Evolutionary conservation across 306 rosid genomes (phyloP).

Genomic region (Quercus agrifolia): DNA sequence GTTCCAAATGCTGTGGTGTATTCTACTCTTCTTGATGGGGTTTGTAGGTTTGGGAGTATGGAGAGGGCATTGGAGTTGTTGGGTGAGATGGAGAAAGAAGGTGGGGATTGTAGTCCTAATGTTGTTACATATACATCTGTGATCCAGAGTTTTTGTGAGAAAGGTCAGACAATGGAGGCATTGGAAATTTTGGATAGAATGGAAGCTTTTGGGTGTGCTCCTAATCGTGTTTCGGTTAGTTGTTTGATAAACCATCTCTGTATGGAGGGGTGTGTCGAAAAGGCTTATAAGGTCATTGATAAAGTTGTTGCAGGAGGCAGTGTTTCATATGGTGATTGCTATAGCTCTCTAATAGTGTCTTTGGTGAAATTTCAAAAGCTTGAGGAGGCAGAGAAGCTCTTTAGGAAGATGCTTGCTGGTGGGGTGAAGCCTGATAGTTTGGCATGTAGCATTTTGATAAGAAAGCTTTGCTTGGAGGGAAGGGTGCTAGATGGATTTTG

Average conservation of each 20-base stretch:
- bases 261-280: constrained; percentile 41
- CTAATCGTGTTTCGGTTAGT: constrained; percentile 63
- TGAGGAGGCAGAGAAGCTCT: constrained; percentile 67
- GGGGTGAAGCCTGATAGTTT: constrained; percentile 55
- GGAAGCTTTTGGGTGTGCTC: constrained; percentile 60
- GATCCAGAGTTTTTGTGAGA: constrained; percentile 65
- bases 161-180: constrained; percentile 52
- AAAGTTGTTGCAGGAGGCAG: constrained; percentile 45
- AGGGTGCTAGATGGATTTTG: constrained; percentile 50
- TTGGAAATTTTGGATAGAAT: constrained; percentile 60
- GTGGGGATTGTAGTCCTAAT: constrained; percentile 57
- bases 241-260: constrained; percentile 50
- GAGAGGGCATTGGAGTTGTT: constrained; percentile 60
- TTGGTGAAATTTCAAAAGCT: constrained; percentile 41
- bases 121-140: constrained; percentile 72
- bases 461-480: constrained; percentile 52
- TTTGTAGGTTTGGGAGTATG: constrained; percentile 44
- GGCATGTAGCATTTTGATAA: constrained; percentile 63
- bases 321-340: constrained; percentile 58
- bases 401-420: constrained; percentile 54
- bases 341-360: constrained; percentile 62
- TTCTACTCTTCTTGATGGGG: constrained; percentile 61
- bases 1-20: constrained; percentile 57
- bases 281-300: constrained; percentile 58
- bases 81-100: constrained; percentile 73